These are phyloP conservation scores for Raphanus raphanistrum DNA, from an alignment of 345 rosid species.

Conservation along the genomic window DNA sequence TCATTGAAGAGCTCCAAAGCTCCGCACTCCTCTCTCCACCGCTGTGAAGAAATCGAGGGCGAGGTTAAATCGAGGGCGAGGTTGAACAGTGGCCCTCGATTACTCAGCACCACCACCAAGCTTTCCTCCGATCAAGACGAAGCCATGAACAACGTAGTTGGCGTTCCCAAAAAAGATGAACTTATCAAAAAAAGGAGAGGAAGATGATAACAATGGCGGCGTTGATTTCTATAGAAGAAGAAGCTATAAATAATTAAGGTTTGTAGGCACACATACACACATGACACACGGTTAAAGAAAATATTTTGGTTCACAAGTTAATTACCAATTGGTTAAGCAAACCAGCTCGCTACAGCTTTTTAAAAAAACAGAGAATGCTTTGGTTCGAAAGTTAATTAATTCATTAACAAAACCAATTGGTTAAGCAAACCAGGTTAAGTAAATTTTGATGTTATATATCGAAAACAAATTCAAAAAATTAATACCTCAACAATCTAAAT, in stretches of 20 bases:
- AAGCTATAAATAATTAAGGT: background rate
- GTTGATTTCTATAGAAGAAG: background rate
- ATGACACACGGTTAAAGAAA: background rate
- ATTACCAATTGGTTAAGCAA: background rate
- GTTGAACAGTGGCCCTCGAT: too few relatives aligned
- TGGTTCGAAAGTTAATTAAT: background rate
- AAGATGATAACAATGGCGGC: background rate
- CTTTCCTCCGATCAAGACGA: constrained; percentile 10
- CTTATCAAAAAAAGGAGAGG: background rate
- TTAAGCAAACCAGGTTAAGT: background rate
- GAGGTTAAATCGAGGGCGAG: too few relatives aligned
- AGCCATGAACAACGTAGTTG: too few relatives aligned
- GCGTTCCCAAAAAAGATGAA: too few relatives aligned
- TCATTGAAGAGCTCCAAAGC: constrained; percentile 90
- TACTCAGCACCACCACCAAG: constrained; percentile 17
- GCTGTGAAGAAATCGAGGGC: too few relatives aligned
- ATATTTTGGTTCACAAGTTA: background rate
- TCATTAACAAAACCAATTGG: background rate
- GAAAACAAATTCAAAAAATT: background rate
- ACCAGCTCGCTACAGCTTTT: background rate
- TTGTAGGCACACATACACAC: too few relatives aligned
- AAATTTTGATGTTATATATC: background rate
- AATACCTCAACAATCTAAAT: too few relatives aligned
- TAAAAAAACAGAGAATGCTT: background rate
- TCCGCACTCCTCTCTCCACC: constrained; percentile 59